A percentile compares a stretch with the other conserved stretches of the same genome.
Conservation (phyloP, 768 basidiomycete species). For the Xerocomus brunneocitrinus region DNA sequence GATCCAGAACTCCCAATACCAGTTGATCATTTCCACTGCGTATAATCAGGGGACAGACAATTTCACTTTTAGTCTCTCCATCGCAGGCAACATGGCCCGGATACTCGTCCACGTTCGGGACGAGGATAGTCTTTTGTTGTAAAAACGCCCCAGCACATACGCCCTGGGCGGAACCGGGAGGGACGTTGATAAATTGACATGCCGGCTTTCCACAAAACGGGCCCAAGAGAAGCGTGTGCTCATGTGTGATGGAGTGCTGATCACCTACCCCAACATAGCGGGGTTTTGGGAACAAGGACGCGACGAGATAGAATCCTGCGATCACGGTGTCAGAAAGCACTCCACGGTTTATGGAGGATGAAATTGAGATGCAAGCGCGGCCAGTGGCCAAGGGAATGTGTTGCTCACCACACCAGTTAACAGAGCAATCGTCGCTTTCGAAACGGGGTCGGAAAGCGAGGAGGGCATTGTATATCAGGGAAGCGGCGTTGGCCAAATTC, state of each 20-base stretch:
- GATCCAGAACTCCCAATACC: constrained; percentile 66
- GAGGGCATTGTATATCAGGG: constrained; percentile 75
- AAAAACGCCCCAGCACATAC: constrained; percentile 83
- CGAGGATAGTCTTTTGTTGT: constrained; percentile 53
- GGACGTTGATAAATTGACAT: constrained; percentile 73
- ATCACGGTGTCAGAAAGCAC: constrained; percentile 18
- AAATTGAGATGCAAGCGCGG: background rate
- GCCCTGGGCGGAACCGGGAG: constrained; percentile 54
- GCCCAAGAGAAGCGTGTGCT: constrained; percentile 53
- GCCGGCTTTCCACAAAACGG: constrained; percentile 92
- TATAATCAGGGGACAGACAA: constrained; percentile 73
- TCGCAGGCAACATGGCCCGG: constrained; percentile 96
- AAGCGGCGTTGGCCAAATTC: constrained; percentile 82
- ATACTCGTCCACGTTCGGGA: constrained; percentile 72
- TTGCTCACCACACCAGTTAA: constrained; percentile 90
- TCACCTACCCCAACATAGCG: constrained; percentile 15
- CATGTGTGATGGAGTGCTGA: constrained; percentile 10
- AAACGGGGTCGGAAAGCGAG: constrained; percentile 63
- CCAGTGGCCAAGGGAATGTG: background rate
- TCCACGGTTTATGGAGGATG: background rate
- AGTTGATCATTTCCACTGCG: constrained; percentile 27
- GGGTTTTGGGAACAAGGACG: constrained; percentile 56
- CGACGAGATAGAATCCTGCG: constrained; percentile 81
- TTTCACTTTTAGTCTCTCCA: constrained; percentile 83
- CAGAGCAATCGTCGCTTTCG: constrained; percentile 56